These are phyloP conservation scores for Melastoma malabathricum DNA, from an alignment of 345 rosid genomes.

Conservation along the genomic window DNA sequence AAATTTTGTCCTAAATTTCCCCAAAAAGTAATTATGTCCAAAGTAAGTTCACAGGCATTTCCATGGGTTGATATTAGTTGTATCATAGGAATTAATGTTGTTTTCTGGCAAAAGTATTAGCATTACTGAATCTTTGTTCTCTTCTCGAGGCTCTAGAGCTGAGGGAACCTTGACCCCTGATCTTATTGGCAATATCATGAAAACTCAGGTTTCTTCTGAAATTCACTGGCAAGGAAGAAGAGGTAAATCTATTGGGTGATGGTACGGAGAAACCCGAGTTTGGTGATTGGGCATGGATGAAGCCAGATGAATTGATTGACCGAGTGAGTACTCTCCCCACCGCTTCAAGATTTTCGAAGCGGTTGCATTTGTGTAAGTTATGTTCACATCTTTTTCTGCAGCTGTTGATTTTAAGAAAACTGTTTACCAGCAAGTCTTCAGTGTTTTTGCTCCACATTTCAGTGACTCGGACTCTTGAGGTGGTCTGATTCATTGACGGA, in stretches of 20 bases:
- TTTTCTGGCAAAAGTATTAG: too few species aligned
- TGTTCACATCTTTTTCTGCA: constrained; percentile 16
- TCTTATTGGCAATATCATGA: too few species aligned
- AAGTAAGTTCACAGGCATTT: too few species aligned
- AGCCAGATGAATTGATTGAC: constrained; percentile 52
- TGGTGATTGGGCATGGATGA: constrained; percentile 78
- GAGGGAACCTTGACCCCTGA: too few species aligned
- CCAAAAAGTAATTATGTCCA: too few species aligned
- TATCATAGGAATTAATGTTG: too few species aligned
- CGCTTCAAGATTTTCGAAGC: too few species aligned
- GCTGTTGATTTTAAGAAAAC: constrained; percentile 91
- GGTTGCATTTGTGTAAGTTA: neutral
- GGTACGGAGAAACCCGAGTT: constrained; percentile 92
- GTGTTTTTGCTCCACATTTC: constrained; percentile 45
- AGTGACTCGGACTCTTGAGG: constrained; percentile 2
- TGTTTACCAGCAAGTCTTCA: constrained; percentile 64
- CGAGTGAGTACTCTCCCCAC: constrained; percentile 27
- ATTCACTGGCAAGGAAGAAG: constrained; percentile 75
- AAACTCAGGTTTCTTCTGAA: constrained; percentile 65
- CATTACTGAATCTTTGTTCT: too few species aligned
- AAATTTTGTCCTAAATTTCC: too few species aligned
- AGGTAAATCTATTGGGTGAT: constrained; percentile 78
- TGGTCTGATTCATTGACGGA: neutral
- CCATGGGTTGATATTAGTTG: too few species aligned
- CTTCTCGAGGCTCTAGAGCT: too few species aligned